phyloP scores from a whole-genome alignment of 2,329 filamentous ascomycete genomes.

The Cordyceps tenuipes region DNA sequence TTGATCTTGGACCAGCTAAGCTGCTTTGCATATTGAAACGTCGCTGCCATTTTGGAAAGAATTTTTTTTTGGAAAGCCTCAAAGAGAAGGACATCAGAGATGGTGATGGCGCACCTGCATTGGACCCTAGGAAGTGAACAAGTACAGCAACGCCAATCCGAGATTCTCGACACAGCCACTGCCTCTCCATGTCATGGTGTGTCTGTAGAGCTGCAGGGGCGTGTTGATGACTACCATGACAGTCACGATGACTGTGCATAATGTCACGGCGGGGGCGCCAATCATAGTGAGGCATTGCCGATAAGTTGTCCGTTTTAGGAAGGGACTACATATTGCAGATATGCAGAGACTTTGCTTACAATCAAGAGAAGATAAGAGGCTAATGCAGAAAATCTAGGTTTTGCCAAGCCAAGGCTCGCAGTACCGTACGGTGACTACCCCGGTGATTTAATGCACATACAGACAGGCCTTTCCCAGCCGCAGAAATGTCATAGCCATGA shows the following conservation, averaged over 20 bases:
- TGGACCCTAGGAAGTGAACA: neutral
- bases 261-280: neutral
- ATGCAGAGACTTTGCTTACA: neutral
- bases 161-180: neutral
- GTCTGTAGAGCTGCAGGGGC: neutral
- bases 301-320: neutral
- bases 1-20: constrained; percentile 7
- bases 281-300: neutral
- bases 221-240: neutral
- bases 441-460: neutral
- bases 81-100: too few relatives aligned
- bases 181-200: neutral
- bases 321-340: neutral
- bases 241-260: constrained; percentile 7
- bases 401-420: too few relatives aligned
- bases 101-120: neutral
- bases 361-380: too few relatives aligned
- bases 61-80: too few relatives aligned
- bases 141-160: neutral
- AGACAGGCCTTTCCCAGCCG: neutral
- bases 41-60: neutral
- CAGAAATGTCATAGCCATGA: neutral
- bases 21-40: constrained; percentile 5
- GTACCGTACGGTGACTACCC: too few relatives aligned
- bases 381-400: too few relatives aligned